A percentile compares a stretch with the other conserved stretches of the same genome.
These are phyloP conservation scores for Bipolaris zeicola DNA, from an alignment of 2,329 filamentous ascomycete species.

Conservation along the genomic window DNA sequence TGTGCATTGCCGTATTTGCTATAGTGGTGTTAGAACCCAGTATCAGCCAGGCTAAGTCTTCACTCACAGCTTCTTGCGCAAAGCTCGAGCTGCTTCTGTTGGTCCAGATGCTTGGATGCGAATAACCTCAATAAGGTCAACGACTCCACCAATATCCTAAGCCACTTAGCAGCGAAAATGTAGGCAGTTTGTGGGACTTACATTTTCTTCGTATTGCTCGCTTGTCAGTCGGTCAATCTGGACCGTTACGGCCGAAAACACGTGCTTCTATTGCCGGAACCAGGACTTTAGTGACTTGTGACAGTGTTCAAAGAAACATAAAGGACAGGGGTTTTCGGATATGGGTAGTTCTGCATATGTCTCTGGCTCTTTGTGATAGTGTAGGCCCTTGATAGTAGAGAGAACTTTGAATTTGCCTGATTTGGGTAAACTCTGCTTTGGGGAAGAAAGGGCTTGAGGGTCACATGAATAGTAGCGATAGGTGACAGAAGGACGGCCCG, in stretches of 20 bases:
- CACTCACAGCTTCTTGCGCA: slow-evolving; percentile 88
- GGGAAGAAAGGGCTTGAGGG: slow-evolving; percentile 8
- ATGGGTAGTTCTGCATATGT: slow-evolving; percentile 33
- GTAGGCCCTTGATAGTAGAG: slow-evolving; percentile 22
- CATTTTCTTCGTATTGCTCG: slow-evolving; percentile 85
- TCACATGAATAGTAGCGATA: slow-evolving; percentile 10
- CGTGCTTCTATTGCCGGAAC: slow-evolving; percentile 60
- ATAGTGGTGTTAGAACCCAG: slow-evolving; percentile 17
- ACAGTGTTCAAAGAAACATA: slow-evolving; percentile 35
- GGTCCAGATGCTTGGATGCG: slow-evolving; percentile 86
- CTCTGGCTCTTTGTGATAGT: slow-evolving; percentile 32
- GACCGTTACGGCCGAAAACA: slow-evolving; percentile 91
- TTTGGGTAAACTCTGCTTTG: slow-evolving; percentile 6
- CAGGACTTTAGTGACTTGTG: slow-evolving; percentile 34
- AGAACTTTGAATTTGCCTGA: slow-evolving; percentile 2
- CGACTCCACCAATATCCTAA: slow-evolving; percentile 78
- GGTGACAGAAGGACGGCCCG: slow-evolving; percentile 21
- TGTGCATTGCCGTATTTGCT: slow-evolving; percentile 95
- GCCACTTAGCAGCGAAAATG: neutral
- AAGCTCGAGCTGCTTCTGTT: slow-evolving; percentile 84
- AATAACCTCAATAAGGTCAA: slow-evolving; percentile 92
- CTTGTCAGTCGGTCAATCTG: slow-evolving; percentile 89
- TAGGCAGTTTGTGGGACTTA: slow-evolving; percentile 6
- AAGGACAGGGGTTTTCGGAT: slow-evolving; percentile 36
- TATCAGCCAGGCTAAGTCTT: neutral